phyloP scores from a whole-genome alignment of 495 filamentous ascomycete species.

The Penicillium herquei region DNA sequence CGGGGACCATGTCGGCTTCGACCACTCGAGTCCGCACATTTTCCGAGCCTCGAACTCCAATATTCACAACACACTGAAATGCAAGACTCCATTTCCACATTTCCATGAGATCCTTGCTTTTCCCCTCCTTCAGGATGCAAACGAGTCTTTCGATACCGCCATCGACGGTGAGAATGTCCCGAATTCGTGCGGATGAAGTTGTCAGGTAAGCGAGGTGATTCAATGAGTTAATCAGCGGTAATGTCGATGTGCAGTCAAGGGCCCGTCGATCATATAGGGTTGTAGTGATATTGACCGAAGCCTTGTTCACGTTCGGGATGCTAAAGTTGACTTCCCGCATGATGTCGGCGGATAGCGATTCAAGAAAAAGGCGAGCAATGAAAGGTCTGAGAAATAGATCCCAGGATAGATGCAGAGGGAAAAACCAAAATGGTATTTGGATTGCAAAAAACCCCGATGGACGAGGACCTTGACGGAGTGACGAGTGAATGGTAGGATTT shows the following conservation, averaged over 20 bases:
- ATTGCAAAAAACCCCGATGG: slow-evolving; percentile 8
- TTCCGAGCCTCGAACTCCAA: slow-evolving; percentile 94
- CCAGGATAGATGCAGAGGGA: background rate
- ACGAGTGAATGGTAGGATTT: slow-evolving; percentile 13
- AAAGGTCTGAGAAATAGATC: background rate
- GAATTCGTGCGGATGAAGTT: slow-evolving; percentile 95
- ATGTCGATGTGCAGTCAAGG: slow-evolving; percentile 95
- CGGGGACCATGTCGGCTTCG: slow-evolving; percentile 97
- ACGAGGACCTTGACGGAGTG: slow-evolving; percentile 23
- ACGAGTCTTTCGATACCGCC: slow-evolving; percentile 94
- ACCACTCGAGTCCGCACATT: slow-evolving; percentile 90
- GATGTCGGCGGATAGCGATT: slow-evolving; percentile 23
- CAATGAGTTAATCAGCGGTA: slow-evolving; percentile 95
- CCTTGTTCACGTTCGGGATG: slow-evolving; percentile 99
- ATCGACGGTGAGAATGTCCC: slow-evolving; percentile 97
- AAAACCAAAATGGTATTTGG: slow-evolving; percentile 12
- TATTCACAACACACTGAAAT: slow-evolving; percentile 98
- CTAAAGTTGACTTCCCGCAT: slow-evolving; percentile 99
- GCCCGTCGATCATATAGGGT: slow-evolving; percentile 96
- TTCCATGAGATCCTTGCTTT: slow-evolving; percentile 97
- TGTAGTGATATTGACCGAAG: slow-evolving; percentile 97
- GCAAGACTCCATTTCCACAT: slow-evolving; percentile 99
- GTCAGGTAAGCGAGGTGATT: slow-evolving; percentile 98
- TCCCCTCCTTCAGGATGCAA: slow-evolving; percentile 94
- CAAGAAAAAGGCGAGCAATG: background rate